Percentiles rank a stretch among this genome's conserved stretches.
phyloP scores from a whole-genome alignment of 345 rosid species.

The Brassica rapa region DNA sequence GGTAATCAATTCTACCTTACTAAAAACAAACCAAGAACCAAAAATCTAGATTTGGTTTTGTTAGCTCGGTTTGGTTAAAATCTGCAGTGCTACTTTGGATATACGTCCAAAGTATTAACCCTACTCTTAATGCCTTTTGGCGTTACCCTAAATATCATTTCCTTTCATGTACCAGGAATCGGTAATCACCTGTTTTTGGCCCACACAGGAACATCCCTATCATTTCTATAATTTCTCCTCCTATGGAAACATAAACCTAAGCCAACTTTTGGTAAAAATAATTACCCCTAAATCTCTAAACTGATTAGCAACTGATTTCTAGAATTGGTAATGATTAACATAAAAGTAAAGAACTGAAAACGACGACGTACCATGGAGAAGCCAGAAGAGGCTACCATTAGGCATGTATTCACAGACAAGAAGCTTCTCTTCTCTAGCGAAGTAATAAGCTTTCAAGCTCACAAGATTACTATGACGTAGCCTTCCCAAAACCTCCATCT shows the following conservation, averaged over 20 bases:
- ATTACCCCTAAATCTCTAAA: background rate
- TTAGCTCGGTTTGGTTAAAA: background rate
- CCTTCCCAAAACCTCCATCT: slow-evolving; percentile 85
- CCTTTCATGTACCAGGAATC: slow-evolving; percentile 5
- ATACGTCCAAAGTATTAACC: slow-evolving; percentile 6
- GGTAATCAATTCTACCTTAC: background rate
- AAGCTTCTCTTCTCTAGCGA: slow-evolving; percentile 89
- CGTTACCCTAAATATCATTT: slow-evolving; percentile 20
- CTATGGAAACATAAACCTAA: slow-evolving; percentile 22
- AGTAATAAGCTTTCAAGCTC: slow-evolving; percentile 75
- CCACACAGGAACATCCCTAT: slow-evolving; percentile 11
- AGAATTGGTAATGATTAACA: background rate
- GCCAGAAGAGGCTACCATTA: slow-evolving; percentile 88
- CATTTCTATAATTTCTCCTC: background rate
- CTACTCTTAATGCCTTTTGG: slow-evolving; percentile 20
- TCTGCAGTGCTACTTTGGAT: background rate
- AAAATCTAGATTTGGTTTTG: background rate
- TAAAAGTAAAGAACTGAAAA: background rate
- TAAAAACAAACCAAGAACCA: background rate
- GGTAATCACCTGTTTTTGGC: slow-evolving; percentile 26
- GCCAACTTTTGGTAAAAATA: background rate
- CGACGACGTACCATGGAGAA: slow-evolving; percentile 79
- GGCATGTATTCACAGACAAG: slow-evolving; percentile 88
- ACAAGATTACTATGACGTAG: slow-evolving; percentile 70
- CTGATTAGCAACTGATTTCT: background rate